Evolutionary conservation across 2,329 filamentous ascomycete species (phyloP).

Genomic region (Mycosphaerelloides madeirae): DNA sequence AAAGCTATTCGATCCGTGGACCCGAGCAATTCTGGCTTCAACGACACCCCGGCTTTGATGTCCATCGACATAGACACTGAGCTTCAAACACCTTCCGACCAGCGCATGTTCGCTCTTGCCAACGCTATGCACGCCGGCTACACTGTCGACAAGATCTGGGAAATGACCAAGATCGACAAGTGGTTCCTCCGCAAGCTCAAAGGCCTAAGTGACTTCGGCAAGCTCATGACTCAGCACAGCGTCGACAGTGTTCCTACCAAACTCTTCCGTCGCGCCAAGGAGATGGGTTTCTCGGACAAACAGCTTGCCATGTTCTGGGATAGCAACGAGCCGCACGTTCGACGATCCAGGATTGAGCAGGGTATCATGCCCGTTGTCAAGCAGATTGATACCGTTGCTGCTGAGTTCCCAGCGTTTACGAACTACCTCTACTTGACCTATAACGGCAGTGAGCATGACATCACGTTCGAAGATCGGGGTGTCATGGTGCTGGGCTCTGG

Average conservation of each 20-base stretch:
- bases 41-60: constrained; percentile 84
- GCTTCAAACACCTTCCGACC: constrained; percentile 93
- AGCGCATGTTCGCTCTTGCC: constrained; percentile 93
- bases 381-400: constrained; percentile 97
- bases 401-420: constrained; percentile 88
- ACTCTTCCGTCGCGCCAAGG: constrained; percentile 78
- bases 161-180: constrained; percentile 96
- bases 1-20: constrained; percentile 96
- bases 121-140: constrained; percentile 96
- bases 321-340: constrained; percentile 87
- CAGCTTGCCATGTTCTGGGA: constrained; percentile 92
- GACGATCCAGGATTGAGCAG: constrained; percentile 76
- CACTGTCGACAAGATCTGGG: constrained; percentile 94
- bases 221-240: constrained; percentile 65
- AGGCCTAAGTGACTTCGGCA: constrained; percentile 82
- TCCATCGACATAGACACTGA: constrained; percentile 94
- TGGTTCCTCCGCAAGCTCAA: constrained; percentile 96
- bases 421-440: constrained; percentile 98
- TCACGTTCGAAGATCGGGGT: constrained; percentile 80
- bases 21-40: constrained; percentile 91
- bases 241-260: constrained; percentile 61
- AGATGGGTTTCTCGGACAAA: constrained; percentile 88
- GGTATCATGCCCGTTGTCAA: constrained; percentile 88
- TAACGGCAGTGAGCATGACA: constrained; percentile 81
- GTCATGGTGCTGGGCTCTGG: constrained; percentile 95